A percentile compares a stretch with the other conserved stretches of the same genome.
phyloP scores from a whole-genome alignment of 106 monocot species.

The Posidonia australis region DNA sequence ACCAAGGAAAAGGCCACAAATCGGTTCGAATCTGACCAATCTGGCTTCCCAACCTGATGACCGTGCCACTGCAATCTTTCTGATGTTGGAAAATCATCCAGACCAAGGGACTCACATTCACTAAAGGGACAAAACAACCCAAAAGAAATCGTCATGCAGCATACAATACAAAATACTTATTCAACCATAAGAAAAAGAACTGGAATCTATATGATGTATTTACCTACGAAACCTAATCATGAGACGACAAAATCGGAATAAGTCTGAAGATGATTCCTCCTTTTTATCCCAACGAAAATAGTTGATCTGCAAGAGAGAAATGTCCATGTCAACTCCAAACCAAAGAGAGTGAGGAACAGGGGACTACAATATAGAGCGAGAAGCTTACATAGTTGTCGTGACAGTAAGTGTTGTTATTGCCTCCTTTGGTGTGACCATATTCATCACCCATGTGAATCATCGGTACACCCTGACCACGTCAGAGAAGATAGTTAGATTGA shows the following conservation, averaged over 20 bases:
- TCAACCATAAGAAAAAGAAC: background rate
- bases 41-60: conserved; percentile 40
- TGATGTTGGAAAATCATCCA: conserved; percentile 64
- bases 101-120: conserved; percentile 65
- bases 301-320: conserved; percentile 38
- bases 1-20: conserved; percentile 86
- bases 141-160: background rate
- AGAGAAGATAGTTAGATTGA: background rate
- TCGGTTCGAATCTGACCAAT: conserved; percentile 75
- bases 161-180: background rate
- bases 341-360: background rate
- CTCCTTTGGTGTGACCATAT: conserved; percentile 89
- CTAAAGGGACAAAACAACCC: conserved; percentile 22
- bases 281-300: conserved; percentile 86
- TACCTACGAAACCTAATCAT: conserved; percentile 65
- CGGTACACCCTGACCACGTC: conserved; percentile 57
- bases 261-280: conserved; percentile 51
- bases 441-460: conserved; percentile 97
- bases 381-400: conserved; percentile 68
- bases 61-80: conserved; percentile 81
- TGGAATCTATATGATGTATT: background rate
- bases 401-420: conserved; percentile 95
- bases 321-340: background rate
- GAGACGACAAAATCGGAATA: conserved; percentile 64
- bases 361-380: background rate